phyloP scores from a whole-genome alignment of 2,329 filamentous ascomycete genomes.

The Pseudovirgaria hyperparasitica region DNA sequence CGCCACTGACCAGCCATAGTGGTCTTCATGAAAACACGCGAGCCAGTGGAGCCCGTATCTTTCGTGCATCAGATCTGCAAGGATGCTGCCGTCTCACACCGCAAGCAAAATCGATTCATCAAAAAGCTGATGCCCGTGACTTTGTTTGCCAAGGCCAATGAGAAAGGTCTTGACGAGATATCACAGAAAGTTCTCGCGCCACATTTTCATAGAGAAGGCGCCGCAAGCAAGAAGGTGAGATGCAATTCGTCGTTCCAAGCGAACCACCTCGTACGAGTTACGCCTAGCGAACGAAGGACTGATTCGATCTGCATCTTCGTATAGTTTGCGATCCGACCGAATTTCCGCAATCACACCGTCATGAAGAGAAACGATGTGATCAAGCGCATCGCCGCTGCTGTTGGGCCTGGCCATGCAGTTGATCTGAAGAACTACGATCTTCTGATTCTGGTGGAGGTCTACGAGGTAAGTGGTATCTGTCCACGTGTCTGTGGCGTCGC shows the following conservation, averaged over 20 bases:
- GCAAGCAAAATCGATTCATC: constrained; percentile 44
- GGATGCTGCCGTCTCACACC: constrained; percentile 39
- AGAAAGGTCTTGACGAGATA: constrained; percentile 54
- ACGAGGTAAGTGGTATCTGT: constrained; percentile 46
- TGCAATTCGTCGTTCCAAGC: constrained; percentile 3
- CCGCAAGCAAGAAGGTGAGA: constrained; percentile 39
- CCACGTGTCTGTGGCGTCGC: constrained; percentile 5
- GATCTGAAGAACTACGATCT: constrained; percentile 67
- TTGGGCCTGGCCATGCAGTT: constrained; percentile 59
- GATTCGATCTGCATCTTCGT: neutral
- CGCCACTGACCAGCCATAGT: constrained; percentile 26
- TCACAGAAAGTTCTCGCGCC: constrained; percentile 48
- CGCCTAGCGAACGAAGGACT: constrained; percentile 1
- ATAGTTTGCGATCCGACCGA: constrained; percentile 76
- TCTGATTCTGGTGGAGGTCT: constrained; percentile 68
- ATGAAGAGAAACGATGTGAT: constrained; percentile 59
- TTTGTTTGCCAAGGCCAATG: constrained; percentile 52
- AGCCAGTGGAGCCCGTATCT: constrained; percentile 45
- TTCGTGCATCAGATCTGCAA: constrained; percentile 47
- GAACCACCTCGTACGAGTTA: constrained; percentile 1
- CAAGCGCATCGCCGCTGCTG: constrained; percentile 52
- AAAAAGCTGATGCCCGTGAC: constrained; percentile 49
- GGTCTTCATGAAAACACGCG: constrained; percentile 44
- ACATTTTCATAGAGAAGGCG: constrained; percentile 46
- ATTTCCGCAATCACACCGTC: constrained; percentile 57